phyloP scores from a whole-genome alignment of 2,329 filamentous ascomycete species.

The Epichloe coenophiala region DNA sequence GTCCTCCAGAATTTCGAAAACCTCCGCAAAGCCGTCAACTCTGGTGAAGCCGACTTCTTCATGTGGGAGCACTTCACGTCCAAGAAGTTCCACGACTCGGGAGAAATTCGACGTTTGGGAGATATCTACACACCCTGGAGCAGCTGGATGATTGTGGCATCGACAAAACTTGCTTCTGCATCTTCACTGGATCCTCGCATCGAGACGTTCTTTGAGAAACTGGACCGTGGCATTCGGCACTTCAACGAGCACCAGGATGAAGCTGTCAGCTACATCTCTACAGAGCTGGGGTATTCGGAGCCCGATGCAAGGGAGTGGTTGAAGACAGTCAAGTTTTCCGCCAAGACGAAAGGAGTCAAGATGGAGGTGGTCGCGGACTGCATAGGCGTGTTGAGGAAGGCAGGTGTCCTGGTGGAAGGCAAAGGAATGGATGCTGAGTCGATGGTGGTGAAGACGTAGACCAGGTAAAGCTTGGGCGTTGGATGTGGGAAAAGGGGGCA shows the following conservation, averaged over 20 bases:
- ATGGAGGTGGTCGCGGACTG: conserved; percentile 56
- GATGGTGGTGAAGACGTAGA: conserved; percentile 27
- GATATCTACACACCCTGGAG: conserved; percentile 98
- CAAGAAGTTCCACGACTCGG: conserved; percentile 81
- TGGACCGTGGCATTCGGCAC: conserved; percentile 67
- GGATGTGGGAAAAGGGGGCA: too few relatives aligned
- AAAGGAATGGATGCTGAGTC: conserved; percentile 37
- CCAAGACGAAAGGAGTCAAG: conserved; percentile 60
- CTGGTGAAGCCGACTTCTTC: conserved; percentile 75
- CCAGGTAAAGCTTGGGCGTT: background rate
- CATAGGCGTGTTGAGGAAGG: conserved; percentile 62
- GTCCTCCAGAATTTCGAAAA: conserved; percentile 61
- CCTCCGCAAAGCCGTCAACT: conserved; percentile 59
- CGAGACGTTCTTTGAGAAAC: conserved; percentile 52
- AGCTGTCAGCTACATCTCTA: conserved; percentile 70
- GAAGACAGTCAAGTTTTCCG: conserved; percentile 70
- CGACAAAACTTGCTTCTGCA: conserved; percentile 33
- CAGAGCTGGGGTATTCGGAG: conserved; percentile 70
- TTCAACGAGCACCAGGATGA: conserved; percentile 66
- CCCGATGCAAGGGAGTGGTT: conserved; percentile 84
- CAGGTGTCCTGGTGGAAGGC: conserved; percentile 57
- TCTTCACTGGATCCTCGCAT: conserved; percentile 42
- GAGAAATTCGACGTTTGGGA: conserved; percentile 73
- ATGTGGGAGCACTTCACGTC: conserved; percentile 99
- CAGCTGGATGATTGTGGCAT: conserved; percentile 87